A percentile compares a stretch with the other conserved stretches of the same genome.
phyloP scores from a whole-genome alignment of 805 yeast species.

The Kodamaea lidongshanica region DNA sequence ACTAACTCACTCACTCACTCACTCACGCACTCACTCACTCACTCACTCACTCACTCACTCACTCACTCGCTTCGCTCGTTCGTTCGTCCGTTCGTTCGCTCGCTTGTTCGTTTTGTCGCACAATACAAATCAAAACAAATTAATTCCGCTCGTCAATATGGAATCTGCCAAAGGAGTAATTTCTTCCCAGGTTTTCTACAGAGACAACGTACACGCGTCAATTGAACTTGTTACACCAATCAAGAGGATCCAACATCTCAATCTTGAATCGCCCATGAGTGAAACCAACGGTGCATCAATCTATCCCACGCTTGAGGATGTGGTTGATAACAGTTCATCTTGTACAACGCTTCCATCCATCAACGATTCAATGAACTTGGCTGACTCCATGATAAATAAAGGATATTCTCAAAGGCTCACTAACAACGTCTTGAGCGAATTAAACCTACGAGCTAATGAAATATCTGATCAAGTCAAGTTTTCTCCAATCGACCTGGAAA shows the following conservation, averaged over 20 bases:
- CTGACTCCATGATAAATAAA: conserved; percentile 26
- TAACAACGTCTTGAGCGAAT: conserved; percentile 40
- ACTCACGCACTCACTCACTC: no score
- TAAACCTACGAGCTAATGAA: conserved; percentile 36
- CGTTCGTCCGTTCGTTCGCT: no score
- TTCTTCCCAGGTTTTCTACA: no score
- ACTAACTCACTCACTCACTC: no score
- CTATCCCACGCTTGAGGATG: conserved; percentile 12
- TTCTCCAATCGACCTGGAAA: conserved; percentile 9
- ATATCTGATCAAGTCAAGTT: conserved; percentile 21
- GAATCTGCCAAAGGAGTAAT: no score
- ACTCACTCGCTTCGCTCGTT: no score
- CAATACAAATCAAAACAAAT: no score
- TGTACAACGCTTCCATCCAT: neutral
- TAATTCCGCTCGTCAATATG: no score
- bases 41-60: no score
- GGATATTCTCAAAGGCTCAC: conserved; percentile 45
- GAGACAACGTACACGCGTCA: no score
- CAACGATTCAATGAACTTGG: conserved; percentile 7
- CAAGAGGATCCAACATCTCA: conserved; percentile 28
- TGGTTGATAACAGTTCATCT: conserved; percentile 1
- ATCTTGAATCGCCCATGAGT: conserved; percentile 29
- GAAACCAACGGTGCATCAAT: conserved; percentile 8
- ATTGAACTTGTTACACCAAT: conserved; percentile 34
- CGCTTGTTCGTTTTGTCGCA: no score